Conservation (phyloP, 306 rosid genomes). For the Dalbergia oliveri region DNA sequence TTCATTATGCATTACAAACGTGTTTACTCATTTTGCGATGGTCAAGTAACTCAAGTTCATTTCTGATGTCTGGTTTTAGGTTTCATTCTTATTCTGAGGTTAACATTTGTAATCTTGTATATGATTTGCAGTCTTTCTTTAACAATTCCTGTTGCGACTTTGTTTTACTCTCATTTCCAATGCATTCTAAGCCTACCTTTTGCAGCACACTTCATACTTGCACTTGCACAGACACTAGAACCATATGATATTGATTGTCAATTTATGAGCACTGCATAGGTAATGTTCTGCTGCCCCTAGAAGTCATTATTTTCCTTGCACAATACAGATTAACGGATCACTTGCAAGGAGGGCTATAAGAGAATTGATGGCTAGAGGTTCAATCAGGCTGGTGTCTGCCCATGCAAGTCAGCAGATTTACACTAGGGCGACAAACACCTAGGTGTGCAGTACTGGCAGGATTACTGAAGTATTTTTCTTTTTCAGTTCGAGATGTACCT, state of each 20-base stretch:
- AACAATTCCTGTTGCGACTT: neutral
- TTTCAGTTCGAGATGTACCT: conserved; percentile 39
- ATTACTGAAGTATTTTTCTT: conserved; percentile 40
- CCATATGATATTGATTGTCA: neutral
- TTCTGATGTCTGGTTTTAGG: neutral
- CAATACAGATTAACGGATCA: conserved; percentile 66
- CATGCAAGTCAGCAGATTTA: conserved; percentile 78
- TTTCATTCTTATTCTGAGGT: neutral
- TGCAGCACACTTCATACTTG: neutral
- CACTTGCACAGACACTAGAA: neutral
- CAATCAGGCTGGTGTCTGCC: conserved; percentile 67
- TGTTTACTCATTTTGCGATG: neutral
- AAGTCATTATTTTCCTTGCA: neutral
- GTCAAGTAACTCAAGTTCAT: neutral
- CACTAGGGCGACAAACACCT: conserved; percentile 80
- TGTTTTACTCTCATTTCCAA: neutral
- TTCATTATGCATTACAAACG: neutral
- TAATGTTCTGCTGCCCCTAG: neutral
- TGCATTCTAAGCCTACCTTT: neutral
- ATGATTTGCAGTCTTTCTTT: no score
- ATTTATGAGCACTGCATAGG: neutral
- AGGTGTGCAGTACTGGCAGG: conserved; percentile 40
- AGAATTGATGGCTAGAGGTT: conserved; percentile 74
- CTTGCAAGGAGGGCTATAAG: conserved; percentile 73
- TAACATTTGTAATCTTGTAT: neutral